Conservation (phyloP, 208 protist species). For the Leptomonas seymouri region DNA sequence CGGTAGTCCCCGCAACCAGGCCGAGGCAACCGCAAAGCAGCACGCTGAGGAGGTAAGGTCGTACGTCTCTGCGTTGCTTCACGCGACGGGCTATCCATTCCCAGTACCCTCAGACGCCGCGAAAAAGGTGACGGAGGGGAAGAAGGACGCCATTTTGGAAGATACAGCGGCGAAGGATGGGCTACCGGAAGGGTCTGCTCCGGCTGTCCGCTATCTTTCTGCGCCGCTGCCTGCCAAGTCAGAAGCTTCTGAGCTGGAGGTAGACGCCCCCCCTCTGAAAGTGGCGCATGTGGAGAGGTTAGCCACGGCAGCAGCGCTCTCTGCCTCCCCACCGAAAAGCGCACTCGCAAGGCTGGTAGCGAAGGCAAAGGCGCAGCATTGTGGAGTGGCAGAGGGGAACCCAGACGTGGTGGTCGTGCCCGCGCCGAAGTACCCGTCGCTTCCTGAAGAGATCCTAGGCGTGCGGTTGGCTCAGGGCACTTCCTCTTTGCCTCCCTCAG, state of each 20-base stretch:
- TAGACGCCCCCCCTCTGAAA: slow-evolving; percentile 3
- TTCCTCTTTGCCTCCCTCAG: background rate
- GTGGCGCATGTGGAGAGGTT: slow-evolving; percentile 11
- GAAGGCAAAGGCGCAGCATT: slow-evolving; percentile 49
- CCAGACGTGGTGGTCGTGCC: slow-evolving; percentile 6
- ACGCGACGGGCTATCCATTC: slow-evolving; percentile 37
- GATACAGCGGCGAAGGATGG: background rate
- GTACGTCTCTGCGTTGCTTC: slow-evolving; percentile 30
- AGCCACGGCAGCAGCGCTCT: background rate
- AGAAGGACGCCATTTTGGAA: background rate
- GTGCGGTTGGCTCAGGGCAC: slow-evolving; percentile 2
- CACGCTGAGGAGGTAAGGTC: slow-evolving; percentile 26
- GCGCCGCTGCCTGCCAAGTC: too few relatives aligned
- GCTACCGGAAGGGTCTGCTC: background rate
- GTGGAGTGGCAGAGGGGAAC: slow-evolving; percentile 2
- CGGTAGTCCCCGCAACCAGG: slow-evolving; percentile 1
- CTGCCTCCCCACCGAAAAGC: slow-evolving; percentile 29
- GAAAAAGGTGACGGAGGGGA: background rate
- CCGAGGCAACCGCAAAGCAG: slow-evolving; percentile 10
- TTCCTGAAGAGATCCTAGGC: slow-evolving; percentile 8
- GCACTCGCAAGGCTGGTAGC: slow-evolving; percentile 57
- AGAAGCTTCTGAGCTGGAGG: too few relatives aligned
- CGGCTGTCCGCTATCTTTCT: background rate
- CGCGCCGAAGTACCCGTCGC: slow-evolving; percentile 6
- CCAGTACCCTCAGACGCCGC: background rate